phyloP scores from a whole-genome alignment of 2,329 filamentous ascomycete species.

The Aureobasidium lini region DNA sequence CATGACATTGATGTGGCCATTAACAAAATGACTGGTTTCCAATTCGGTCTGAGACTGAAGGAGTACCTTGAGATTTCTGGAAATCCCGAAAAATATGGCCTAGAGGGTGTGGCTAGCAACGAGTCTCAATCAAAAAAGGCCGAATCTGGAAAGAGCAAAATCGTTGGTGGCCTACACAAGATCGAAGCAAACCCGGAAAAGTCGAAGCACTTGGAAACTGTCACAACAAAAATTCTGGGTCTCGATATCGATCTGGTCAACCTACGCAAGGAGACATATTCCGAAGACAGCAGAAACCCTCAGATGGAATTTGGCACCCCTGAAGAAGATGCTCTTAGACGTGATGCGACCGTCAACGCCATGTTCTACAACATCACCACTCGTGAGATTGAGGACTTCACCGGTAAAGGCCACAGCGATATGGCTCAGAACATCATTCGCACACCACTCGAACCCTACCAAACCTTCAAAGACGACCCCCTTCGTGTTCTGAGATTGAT shows the following conservation, averaged over 20 bases:
- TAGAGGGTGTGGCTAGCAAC: conserved; percentile 31
- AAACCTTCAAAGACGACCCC: conserved; percentile 93
- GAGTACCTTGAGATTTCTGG: conserved; percentile 57
- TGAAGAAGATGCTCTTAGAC: conserved; percentile 77
- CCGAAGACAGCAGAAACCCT: conserved; percentile 81
- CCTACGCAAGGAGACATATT: conserved; percentile 82
- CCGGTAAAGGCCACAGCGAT: conserved; percentile 63
- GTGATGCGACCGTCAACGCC: conserved; percentile 91
- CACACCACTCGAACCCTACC: conserved; percentile 78
- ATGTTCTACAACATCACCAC: conserved; percentile 92
- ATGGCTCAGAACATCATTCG: conserved; percentile 66
- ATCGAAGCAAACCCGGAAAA: conserved; percentile 91
- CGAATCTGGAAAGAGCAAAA: conserved; percentile 42
- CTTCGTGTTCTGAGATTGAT: conserved; percentile 79
- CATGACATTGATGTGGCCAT: conserved; percentile 82
- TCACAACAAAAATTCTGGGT: conserved; percentile 75
- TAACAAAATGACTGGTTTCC: conserved; percentile 74
- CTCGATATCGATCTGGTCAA: conserved; percentile 94
- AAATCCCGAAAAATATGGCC: conserved; percentile 54
- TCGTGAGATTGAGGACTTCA: conserved; percentile 75
- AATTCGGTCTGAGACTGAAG: conserved; percentile 63
- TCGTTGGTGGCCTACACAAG: conserved; percentile 72
- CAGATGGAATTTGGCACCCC: conserved; percentile 90
- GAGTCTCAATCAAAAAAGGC: conserved; percentile 33
- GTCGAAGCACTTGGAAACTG: conserved; percentile 91